A percentile compares a stretch with the other conserved stretches of the same genome.
Evolutionary conservation across 2,329 filamentous ascomycete genomes (phyloP).

Genomic region (Botrytis fabae): DNA sequence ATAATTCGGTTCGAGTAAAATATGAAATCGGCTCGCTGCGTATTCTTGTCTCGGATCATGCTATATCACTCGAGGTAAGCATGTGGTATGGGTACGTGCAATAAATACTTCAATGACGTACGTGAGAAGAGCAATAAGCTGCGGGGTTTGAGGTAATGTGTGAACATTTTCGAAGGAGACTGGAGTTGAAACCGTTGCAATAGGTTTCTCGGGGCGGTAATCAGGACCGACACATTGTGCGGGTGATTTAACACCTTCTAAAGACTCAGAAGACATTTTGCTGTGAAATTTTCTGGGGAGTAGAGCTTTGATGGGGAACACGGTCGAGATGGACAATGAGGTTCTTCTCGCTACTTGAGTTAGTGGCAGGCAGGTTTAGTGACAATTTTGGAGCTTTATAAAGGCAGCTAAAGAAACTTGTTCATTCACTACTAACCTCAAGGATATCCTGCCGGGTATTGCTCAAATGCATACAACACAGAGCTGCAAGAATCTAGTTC

Average conservation of each 20-base stretch:
- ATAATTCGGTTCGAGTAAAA: slow-evolving; percentile 99
- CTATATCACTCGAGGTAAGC: slow-evolving; percentile 49
- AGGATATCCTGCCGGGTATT: not conserved
- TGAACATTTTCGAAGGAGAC: slow-evolving; percentile 85
- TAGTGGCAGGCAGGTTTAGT: not conserved
- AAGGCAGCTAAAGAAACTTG: not conserved
- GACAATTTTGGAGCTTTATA: not conserved
- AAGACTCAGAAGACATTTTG: slow-evolving; percentile 14
- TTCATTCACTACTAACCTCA: slow-evolving; percentile 19
- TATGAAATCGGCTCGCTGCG: slow-evolving; percentile 92
- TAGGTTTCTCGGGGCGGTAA: slow-evolving; percentile 77
- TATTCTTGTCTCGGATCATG: slow-evolving; percentile 92
- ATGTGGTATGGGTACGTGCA: not conserved
- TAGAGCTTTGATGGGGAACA: slow-evolving; percentile 4
- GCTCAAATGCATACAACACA: not conserved
- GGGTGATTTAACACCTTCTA: slow-evolving; percentile 20
- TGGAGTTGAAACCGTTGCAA: slow-evolving; percentile 82
- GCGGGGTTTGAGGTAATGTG: slow-evolving; percentile 87
- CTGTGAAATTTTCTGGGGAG: not conserved
- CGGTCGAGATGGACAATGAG: slow-evolving; percentile 1
- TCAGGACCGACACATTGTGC: slow-evolving; percentile 72
- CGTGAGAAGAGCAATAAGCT: slow-evolving; percentile 96
- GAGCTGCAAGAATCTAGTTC: slow-evolving; percentile 19
- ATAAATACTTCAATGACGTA: slow-evolving; percentile 52
- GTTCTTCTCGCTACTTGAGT: slow-evolving; percentile 4